These are phyloP conservation scores for Trametes cubensis DNA, from an alignment of 768 basidiomycete genomes.

Conservation along the genomic window DNA sequence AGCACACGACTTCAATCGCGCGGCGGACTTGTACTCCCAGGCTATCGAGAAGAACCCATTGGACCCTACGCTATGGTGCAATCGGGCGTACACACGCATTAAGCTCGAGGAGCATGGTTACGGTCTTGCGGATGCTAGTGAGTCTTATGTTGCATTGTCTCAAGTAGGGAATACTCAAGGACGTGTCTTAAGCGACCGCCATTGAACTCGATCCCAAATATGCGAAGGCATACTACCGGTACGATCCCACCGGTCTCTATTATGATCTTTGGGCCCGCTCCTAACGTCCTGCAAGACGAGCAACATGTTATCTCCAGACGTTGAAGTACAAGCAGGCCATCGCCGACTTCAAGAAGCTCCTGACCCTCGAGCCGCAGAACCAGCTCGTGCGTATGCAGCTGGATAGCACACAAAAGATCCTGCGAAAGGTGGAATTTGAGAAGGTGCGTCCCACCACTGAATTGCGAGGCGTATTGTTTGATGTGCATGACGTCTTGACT, in stretches of 20 bases:
- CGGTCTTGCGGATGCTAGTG: conserved; percentile 85
- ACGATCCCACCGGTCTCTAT: conserved; percentile 20
- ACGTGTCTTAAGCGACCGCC: conserved; percentile 61
- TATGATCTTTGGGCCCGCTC: background rate
- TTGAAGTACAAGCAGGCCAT: conserved; percentile 86
- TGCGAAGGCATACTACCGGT: conserved; percentile 89
- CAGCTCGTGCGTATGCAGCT: conserved; percentile 78
- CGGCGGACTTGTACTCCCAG: conserved; percentile 77
- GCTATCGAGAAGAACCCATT: conserved; percentile 87
- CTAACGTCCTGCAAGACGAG: conserved; percentile 57
- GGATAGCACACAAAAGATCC: conserved; percentile 86
- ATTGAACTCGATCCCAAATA: conserved; percentile 88
- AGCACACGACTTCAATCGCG: conserved; percentile 76
- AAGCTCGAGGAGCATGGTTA: conserved; percentile 95
- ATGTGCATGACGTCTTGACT: background rate
- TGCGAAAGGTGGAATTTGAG: conserved; percentile 89
- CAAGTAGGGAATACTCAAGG: background rate
- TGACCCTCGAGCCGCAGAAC: conserved; percentile 86
- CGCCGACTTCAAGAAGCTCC: conserved; percentile 82
- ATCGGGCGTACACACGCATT: conserved; percentile 89
- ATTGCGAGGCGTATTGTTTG: background rate
- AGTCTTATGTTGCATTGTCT: conserved; percentile 35
- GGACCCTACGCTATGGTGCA: conserved; percentile 92
- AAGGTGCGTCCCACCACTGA: conserved; percentile 53
- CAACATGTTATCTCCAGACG: conserved; percentile 87